Evolutionary conservation across 306 rosid species (phyloP).

Genomic region (Quillaja saponaria): DNA sequence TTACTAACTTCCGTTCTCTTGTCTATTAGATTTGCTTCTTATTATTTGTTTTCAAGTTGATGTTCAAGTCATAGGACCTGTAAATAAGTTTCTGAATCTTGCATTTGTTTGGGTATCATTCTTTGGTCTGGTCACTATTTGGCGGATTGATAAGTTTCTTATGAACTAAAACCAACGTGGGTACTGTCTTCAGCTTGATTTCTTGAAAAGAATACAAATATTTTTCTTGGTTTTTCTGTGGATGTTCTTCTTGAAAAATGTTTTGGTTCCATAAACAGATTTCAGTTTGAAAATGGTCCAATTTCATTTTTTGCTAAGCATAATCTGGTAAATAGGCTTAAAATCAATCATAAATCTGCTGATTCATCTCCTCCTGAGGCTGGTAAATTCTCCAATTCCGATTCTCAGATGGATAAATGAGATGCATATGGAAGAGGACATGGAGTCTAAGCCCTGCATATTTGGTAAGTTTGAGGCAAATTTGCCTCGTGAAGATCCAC

Average conservation of each 20-base stretch:
- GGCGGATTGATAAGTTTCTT: slow-evolving; percentile 9
- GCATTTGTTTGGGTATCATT: neutral
- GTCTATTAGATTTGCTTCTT: neutral
- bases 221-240: slow-evolving; percentile 28
- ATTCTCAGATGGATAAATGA: slow-evolving; percentile 65
- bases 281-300: slow-evolving; percentile 25
- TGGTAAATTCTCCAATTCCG: slow-evolving; percentile 42
- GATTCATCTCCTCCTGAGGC: slow-evolving; percentile 32
- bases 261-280: slow-evolving; percentile 26
- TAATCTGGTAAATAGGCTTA: slow-evolving; percentile 31
- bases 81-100: neutral
- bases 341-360: slow-evolving; percentile 28
- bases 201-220: neutral
- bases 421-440: slow-evolving; percentile 79
- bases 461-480: slow-evolving; percentile 79
- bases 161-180: neutral
- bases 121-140: slow-evolving; percentile 20
- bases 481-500: slow-evolving; percentile 51
- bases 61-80: too few relatives aligned
- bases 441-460: slow-evolving; percentile 73
- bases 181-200: slow-evolving; percentile 1
- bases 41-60: neutral
- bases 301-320: slow-evolving; percentile 20
- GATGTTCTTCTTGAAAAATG: slow-evolving; percentile 42
- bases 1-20: too few relatives aligned